These are phyloP conservation scores for Penicillium odoratum DNA, from an alignment of 495 filamentous ascomycete genomes.

Conservation along the genomic window DNA sequence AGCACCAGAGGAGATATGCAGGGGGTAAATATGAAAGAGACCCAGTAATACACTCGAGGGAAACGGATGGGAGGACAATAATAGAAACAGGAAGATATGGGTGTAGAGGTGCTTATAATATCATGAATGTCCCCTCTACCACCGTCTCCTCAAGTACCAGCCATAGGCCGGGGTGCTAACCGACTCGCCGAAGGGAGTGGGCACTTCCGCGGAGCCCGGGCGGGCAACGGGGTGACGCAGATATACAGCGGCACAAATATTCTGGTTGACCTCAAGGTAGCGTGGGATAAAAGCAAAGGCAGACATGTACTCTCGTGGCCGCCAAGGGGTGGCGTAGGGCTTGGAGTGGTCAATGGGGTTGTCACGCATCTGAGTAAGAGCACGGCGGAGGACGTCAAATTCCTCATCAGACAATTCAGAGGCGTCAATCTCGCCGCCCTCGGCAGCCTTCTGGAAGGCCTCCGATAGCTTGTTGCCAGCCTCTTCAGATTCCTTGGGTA, in stretches of 20 bases:
- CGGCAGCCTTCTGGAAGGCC: conserved; percentile 42
- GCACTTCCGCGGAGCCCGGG: conserved; percentile 83
- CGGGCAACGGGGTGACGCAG: conserved; percentile 92
- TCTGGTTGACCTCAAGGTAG: conserved; percentile 96
- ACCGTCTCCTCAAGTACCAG: conserved; percentile 90
- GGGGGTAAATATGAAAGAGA: conserved; percentile 28
- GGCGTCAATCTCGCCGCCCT: conserved; percentile 40
- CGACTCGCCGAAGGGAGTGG: conserved; percentile 70
- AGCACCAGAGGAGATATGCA: conserved; percentile 34
- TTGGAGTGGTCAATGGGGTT: conserved; percentile 76
- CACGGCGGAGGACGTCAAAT: conserved; percentile 43
- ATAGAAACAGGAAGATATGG: conserved; percentile 21
- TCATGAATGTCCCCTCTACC: conserved; percentile 33
- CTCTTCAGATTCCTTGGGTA: conserved; percentile 20
- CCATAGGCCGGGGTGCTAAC: conserved; percentile 77
- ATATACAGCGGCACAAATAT: conserved; percentile 93
- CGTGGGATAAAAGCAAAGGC: conserved; percentile 93
- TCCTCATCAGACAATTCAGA: conserved; percentile 43
- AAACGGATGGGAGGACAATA: conserved; percentile 15
- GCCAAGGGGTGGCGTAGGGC: conserved; percentile 90
- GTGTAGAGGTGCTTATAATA: conserved; percentile 5
- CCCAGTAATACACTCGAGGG: conserved; percentile 44
- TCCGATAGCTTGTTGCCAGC: conserved; percentile 39
- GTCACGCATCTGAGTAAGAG: conserved; percentile 57
- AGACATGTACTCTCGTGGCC: conserved; percentile 80